Evolutionary conservation across 768 basidiomycete genomes (phyloP).

Genomic region (Porphyrellus cyaneotinctus): DNA sequence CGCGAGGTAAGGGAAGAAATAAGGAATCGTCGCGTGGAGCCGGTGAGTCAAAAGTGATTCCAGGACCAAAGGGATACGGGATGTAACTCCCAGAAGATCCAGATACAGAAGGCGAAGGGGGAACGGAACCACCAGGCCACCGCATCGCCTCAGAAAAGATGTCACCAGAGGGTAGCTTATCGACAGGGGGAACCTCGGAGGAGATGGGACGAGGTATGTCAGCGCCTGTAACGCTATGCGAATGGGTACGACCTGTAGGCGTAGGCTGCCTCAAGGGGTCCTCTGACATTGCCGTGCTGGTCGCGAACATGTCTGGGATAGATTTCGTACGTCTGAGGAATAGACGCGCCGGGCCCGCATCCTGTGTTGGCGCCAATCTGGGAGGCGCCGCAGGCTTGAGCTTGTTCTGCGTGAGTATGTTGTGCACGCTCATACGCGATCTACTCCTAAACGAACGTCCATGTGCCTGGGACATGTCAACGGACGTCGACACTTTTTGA

Average conservation of each 20-base stretch:
- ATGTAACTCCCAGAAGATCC: conserved; percentile 31
- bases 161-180: conserved; percentile 39
- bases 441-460: conserved; percentile 42
- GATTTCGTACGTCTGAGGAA: conserved; percentile 67
- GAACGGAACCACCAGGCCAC: conserved; percentile 40
- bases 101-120: conserved; percentile 34
- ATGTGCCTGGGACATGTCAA: conserved; percentile 36
- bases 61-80: conserved; percentile 58
- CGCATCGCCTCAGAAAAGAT: conserved; percentile 65
- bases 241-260: conserved; percentile 58
- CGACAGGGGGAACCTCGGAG: conserved; percentile 19
- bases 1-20: conserved; percentile 45
- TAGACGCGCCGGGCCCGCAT: conserved; percentile 42
- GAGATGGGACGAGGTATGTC: conserved; percentile 49
- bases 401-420: conserved; percentile 47
- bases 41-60: conserved; percentile 60
- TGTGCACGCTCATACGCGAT: conserved; percentile 68
- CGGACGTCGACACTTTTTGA: conserved; percentile 30
- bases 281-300: conserved; percentile 29
- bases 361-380: conserved; percentile 28
- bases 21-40: conserved; percentile 41
- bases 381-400: conserved; percentile 37
- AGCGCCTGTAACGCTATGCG: conserved; percentile 72
- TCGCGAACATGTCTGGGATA: conserved; percentile 53
- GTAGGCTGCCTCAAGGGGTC: conserved; percentile 28